These are phyloP conservation scores for Claviceps sp. DNA, from an alignment of 2,329 filamentous ascomycete genomes.

Conservation along the genomic window DNA sequence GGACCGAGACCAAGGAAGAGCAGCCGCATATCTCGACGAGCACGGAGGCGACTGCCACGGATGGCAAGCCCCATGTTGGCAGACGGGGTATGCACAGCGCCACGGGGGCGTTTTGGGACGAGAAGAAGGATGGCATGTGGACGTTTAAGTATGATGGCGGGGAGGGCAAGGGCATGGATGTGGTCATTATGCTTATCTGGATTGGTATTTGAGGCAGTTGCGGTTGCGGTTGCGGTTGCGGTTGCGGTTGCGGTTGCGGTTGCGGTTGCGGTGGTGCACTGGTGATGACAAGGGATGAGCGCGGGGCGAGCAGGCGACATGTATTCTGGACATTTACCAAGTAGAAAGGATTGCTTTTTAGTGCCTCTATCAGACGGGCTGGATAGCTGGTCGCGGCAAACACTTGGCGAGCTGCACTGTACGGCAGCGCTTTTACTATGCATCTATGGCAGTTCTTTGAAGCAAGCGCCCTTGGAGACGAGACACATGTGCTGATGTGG, in stretches of 20 bases:
- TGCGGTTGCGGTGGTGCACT: not conserved
- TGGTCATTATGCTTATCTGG: constrained; percentile 66
- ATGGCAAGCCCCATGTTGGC: constrained; percentile 60
- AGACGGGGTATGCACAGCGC: constrained; percentile 84
- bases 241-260: not conserved
- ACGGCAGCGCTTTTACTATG: too few relatives aligned
- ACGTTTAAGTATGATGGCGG: constrained; percentile 71
- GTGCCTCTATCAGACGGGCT: not conserved
- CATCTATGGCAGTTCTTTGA: too few relatives aligned
- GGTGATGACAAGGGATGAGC: not conserved
- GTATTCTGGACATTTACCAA: not conserved
- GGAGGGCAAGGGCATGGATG: constrained; percentile 53
- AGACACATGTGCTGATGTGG: too few relatives aligned
- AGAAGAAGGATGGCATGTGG: constrained; percentile 83
- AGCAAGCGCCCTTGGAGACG: too few relatives aligned
- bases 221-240: not conserved
- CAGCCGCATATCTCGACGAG: constrained; percentile 43
- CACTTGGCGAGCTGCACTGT: too few relatives aligned
- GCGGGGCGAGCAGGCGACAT: not conserved
- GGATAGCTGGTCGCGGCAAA: too few relatives aligned
- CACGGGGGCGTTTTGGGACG: constrained; percentile 78
- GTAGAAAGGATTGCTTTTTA: not conserved
- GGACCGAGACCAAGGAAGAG: constrained; percentile 33
- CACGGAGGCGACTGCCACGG: constrained; percentile 40
- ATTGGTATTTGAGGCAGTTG: constrained; percentile 44